phyloP scores from a whole-genome alignment of 306 rosid genomes.

The Medicago arabica region DNA sequence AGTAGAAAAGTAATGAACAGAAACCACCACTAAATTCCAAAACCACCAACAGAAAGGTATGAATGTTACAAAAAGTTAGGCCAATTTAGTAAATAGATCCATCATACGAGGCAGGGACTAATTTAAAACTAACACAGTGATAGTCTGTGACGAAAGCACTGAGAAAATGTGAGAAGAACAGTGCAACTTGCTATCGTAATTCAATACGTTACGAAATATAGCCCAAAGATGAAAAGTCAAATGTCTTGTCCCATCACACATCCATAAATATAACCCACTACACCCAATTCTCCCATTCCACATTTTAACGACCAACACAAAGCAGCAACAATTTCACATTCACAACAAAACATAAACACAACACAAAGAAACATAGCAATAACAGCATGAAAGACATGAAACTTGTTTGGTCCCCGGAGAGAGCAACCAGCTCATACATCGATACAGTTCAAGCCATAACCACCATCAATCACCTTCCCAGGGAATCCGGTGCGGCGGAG shows the following conservation, averaged over 20 bases:
- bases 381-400: conserved; percentile 56
- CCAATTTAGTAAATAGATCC: background rate
- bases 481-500: conserved; percentile 86
- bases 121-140: background rate
- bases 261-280: conserved; percentile 28
- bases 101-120: background rate
- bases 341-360: background rate
- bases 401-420: conserved; percentile 91
- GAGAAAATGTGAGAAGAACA: conserved; percentile 31
- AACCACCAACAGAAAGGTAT: conserved; percentile 15
- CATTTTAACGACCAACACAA: conserved; percentile 17
- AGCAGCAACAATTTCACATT: background rate
- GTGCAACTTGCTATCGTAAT: conserved; percentile 38
- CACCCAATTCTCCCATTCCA: background rate
- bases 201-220: conserved; percentile 47
- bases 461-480: conserved; percentile 39
- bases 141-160: conserved; percentile 30
- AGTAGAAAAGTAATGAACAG: conserved; percentile 5
- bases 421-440: conserved; percentile 84
- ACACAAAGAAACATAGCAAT: background rate
- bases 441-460: conserved; percentile 84
- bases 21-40: conserved; percentile 38
- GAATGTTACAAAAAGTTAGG: background rate
- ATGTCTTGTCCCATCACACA: conserved; percentile 15
- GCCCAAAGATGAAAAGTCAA: conserved; percentile 56